phyloP scores from a whole-genome alignment of 2,329 filamentous ascomycete genomes.

The Juglanconis juglandina region DNA sequence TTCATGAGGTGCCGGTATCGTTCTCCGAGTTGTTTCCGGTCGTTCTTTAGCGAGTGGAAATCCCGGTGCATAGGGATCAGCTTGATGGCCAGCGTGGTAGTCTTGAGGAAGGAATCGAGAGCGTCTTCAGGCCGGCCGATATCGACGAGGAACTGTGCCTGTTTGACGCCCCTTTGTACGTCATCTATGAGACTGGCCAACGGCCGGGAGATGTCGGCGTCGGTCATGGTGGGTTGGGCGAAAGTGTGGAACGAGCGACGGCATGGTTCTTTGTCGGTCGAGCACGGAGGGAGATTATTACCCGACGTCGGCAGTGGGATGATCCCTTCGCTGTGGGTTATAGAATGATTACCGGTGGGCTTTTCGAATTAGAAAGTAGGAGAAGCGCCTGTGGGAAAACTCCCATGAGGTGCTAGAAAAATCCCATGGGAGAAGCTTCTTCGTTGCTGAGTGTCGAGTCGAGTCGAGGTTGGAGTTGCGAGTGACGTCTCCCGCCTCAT shows the following conservation, averaged over 20 bases:
- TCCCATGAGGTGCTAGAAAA: background rate
- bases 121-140: conserved; percentile 70
- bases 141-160: conserved; percentile 59
- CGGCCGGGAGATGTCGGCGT: conserved; percentile 47
- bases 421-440: background rate
- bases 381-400: background rate
- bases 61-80: conserved; percentile 74
- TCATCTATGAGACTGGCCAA: conserved; percentile 51
- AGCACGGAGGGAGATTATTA: conserved; percentile 43
- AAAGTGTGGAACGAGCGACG: background rate
- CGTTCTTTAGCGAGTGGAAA: conserved; percentile 61
- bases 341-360: no score
- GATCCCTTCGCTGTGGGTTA: no score
- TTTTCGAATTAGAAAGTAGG: background rate
- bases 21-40: conserved; percentile 45
- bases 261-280: conserved; percentile 30
- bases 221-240: conserved; percentile 41
- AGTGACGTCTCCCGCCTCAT: conserved; percentile 3
- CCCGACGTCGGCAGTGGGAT: background rate
- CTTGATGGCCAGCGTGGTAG: conserved; percentile 74
- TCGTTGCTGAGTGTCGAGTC: background rate
- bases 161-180: conserved; percentile 51
- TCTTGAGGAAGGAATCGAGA: conserved; percentile 76
- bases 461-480: background rate
- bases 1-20: conserved; percentile 49